These are phyloP conservation scores for Scheffersomyces cryptocercus DNA, from an alignment of 1,139 yeast species.

Conservation along the genomic window DNA sequence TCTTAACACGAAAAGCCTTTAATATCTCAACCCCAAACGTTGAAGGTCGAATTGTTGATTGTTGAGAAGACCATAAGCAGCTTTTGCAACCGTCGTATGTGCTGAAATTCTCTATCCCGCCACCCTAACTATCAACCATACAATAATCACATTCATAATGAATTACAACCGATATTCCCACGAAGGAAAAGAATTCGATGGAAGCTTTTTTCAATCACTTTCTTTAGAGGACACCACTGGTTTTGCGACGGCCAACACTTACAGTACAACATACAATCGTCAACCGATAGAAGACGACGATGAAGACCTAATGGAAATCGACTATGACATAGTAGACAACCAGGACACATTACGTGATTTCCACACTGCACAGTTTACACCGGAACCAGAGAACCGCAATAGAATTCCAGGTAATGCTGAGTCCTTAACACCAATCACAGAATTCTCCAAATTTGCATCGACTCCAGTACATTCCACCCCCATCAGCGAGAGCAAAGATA, in stretches of 20 bases:
- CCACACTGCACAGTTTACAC: not conserved
- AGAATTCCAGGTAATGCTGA: not conserved
- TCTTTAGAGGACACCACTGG: conserved; percentile 22
- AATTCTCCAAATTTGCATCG: not conserved
- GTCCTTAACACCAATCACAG: conserved; percentile 3
- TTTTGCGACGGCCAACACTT: not conserved
- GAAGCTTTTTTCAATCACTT: conserved; percentile 24
- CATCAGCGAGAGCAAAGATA: conserved; percentile 1
- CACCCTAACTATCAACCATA: not conserved
- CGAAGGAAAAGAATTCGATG: conserved; percentile 22
- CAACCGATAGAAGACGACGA: conserved; percentile 5
- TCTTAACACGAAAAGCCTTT: too few relatives aligned
- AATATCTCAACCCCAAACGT: too few relatives aligned
- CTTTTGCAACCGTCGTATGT: too few relatives aligned
- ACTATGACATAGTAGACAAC: conserved; percentile 5
- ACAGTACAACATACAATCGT: not conserved
- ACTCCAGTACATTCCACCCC: conserved; percentile 1
- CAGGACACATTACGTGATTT: not conserved
- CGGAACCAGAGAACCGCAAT: conserved; percentile 4
- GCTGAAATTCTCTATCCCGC: too few relatives aligned
- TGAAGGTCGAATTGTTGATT: too few relatives aligned
- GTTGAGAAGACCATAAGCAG: too few relatives aligned
- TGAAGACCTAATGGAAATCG: conserved; percentile 17
- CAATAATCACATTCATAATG: not conserved
- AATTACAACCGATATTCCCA: not conserved